These are phyloP conservation scores for Ramalina intermedia DNA, from an alignment of 495 filamentous ascomycete species.

Conservation along the genomic window DNA sequence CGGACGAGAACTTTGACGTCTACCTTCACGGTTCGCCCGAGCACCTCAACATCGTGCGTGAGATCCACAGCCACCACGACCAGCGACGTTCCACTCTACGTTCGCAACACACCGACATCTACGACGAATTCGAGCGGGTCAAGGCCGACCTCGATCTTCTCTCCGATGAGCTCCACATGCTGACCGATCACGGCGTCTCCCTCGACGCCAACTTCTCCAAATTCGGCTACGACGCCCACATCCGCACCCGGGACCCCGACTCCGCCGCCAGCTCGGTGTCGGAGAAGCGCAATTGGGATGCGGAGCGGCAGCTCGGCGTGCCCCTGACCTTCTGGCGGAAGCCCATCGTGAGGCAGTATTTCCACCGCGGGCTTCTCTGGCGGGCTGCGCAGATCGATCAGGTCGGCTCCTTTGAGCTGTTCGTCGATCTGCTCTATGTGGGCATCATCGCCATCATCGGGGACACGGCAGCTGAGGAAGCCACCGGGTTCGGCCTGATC, in stretches of 20 bases:
- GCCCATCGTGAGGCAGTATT: constrained; percentile 45
- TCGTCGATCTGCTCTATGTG: constrained; percentile 37
- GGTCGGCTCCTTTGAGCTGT: constrained; percentile 44
- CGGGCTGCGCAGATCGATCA: constrained; percentile 34
- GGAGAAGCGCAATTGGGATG: constrained; percentile 27
- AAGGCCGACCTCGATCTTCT: constrained; percentile 32
- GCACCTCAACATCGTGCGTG: constrained; percentile 29
- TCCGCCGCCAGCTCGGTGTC: constrained; percentile 17
- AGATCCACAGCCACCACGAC: constrained; percentile 34
- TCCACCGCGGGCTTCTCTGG: constrained; percentile 46
- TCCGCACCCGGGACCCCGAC: constrained; percentile 24
- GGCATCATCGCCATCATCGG: constrained; percentile 48
- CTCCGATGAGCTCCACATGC: constrained; percentile 33
- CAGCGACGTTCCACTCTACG: constrained; percentile 26
- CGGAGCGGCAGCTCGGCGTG: constrained; percentile 25
- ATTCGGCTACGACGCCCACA: constrained; percentile 42
- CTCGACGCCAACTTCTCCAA: constrained; percentile 42
- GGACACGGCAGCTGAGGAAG: constrained; percentile 36
- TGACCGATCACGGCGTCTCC: constrained; percentile 34
- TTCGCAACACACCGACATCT: constrained; percentile 27
- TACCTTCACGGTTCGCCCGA: constrained; percentile 33
- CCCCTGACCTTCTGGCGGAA: constrained; percentile 38
- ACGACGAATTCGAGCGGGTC: constrained; percentile 38
- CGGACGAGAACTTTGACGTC: constrained; percentile 33
- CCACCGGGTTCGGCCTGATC: constrained; percentile 33